Conservation (phyloP, 371 early-diverging fungal species). For the Rhizopus microsporus region DNA sequence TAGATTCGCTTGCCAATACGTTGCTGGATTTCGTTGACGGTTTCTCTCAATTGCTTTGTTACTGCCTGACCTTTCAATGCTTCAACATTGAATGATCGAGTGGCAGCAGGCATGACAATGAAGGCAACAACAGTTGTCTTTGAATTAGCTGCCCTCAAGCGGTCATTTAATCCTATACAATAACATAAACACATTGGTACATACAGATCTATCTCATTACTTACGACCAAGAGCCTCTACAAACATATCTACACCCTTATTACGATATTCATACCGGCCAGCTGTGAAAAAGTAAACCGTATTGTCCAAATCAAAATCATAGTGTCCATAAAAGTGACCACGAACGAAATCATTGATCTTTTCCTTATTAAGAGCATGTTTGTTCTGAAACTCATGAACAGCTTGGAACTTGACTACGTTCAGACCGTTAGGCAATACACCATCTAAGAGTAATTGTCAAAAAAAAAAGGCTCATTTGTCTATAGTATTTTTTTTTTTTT, state of each 20-base stretch:
- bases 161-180: slow-evolving; percentile 76
- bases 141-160: slow-evolving; percentile 84
- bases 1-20: slow-evolving; percentile 89
- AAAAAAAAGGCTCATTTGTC: slow-evolving; percentile 2
- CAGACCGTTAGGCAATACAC: slow-evolving; percentile 94
- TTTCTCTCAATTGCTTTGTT: slow-evolving; percentile 92
- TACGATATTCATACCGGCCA: slow-evolving; percentile 95
- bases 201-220: slow-evolving; percentile 21
- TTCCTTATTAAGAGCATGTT: slow-evolving; percentile 91
- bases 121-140: slow-evolving; percentile 93
- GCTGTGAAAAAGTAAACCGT: slow-evolving; percentile 97
- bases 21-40: slow-evolving; percentile 86
- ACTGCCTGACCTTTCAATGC: slow-evolving; percentile 98
- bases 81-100: slow-evolving; percentile 91
- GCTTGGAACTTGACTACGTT: slow-evolving; percentile 96
- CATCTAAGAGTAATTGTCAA: slow-evolving; percentile 59
- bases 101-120: slow-evolving; percentile 90
- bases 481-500: not conserved
- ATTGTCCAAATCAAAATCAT: slow-evolving; percentile 91
- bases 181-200: not conserved
- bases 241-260: slow-evolving; percentile 97
- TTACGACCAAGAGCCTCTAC: slow-evolving; percentile 89
- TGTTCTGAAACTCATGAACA: slow-evolving; percentile 97
- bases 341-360: slow-evolving; percentile 95
- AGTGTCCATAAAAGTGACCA: slow-evolving; percentile 97